phyloP scores from a whole-genome alignment of 306 rosid species.

The Prunus dulcis region DNA sequence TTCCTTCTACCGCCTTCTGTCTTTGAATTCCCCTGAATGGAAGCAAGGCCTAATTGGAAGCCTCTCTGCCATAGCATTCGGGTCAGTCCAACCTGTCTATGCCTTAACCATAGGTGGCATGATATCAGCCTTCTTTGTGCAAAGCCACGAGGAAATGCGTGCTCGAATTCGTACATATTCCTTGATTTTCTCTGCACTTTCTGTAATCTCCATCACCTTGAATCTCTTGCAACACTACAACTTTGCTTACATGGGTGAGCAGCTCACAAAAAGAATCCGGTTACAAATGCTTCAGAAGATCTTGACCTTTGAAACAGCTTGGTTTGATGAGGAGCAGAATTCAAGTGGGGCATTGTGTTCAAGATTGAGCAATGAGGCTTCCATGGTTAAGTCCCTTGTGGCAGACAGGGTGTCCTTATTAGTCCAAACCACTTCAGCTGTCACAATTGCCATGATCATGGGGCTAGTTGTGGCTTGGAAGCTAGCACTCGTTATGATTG shows the following conservation, averaged over 20 bases:
- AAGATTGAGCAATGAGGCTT: constrained; percentile 82
- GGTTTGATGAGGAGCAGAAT: constrained; percentile 87
- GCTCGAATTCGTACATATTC: constrained; percentile 62
- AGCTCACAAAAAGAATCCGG: constrained; percentile 68
- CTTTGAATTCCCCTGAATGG: constrained; percentile 82
- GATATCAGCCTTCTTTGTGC: constrained; percentile 82
- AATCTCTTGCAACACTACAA: constrained; percentile 85
- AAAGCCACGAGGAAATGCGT: constrained; percentile 72
- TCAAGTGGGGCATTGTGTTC: constrained; percentile 88
- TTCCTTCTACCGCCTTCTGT: constrained; percentile 69
- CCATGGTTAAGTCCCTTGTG: constrained; percentile 86
- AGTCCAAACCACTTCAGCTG: constrained; percentile 84
- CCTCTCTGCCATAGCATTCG: constrained; percentile 68
- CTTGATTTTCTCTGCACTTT: constrained; percentile 57
- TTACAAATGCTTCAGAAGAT: constrained; percentile 68
- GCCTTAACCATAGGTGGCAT: constrained; percentile 88
- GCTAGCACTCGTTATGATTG: constrained; percentile 88
- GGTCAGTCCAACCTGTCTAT: constrained; percentile 85
- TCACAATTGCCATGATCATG: constrained; percentile 81
- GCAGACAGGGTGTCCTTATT: constrained; percentile 77
- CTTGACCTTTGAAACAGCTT: constrained; percentile 82
- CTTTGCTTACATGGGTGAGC: constrained; percentile 87
- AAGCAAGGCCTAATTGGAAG: constrained; percentile 77
- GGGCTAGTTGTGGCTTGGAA: constrained; percentile 90
- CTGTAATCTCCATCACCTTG: constrained; percentile 64